Evolutionary conservation across 140 eudicot species (phyloP).

Genomic region (Erigeron philadelphicus): DNA sequence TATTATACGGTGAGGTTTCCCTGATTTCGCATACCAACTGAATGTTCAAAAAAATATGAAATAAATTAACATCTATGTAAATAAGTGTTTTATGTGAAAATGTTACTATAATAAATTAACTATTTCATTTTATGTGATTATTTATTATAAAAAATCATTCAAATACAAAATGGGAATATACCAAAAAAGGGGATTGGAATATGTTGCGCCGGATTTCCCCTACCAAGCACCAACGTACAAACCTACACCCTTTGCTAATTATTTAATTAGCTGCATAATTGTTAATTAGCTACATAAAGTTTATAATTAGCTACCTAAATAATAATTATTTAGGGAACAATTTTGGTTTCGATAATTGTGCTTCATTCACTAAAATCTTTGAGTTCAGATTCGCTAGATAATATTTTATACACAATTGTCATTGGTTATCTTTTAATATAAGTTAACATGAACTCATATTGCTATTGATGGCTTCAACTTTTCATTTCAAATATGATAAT

Average conservation of each 20-base stretch:
- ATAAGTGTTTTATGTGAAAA: too few relatives aligned
- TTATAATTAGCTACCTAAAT: background rate
- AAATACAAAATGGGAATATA: conserved; percentile 21
- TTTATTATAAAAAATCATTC: background rate
- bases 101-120: background rate
- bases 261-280: conserved; percentile 11
- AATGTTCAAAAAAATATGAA: too few relatives aligned
- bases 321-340: conserved; percentile 25
- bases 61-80: too few relatives aligned
- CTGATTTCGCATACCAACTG: too few relatives aligned
- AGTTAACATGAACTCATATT: too few relatives aligned
- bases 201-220: conserved; percentile 43
- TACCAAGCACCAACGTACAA: conserved; percentile 33
- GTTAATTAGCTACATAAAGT: conserved; percentile 13
- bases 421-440: background rate
- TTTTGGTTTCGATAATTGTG: conserved; percentile 32
- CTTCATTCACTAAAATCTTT: conserved; percentile 24
- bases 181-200: conserved; percentile 24
- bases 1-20: too few relatives aligned
- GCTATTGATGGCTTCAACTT: too few relatives aligned
- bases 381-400: conserved; percentile 12
- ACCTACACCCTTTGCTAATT: conserved; percentile 11
- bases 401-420: background rate
- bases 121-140: background rate
- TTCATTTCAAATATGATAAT: too few relatives aligned